phyloP scores from a whole-genome alignment of 768 basidiomycete species.

The Pleurotus tuoliensis region DNA sequence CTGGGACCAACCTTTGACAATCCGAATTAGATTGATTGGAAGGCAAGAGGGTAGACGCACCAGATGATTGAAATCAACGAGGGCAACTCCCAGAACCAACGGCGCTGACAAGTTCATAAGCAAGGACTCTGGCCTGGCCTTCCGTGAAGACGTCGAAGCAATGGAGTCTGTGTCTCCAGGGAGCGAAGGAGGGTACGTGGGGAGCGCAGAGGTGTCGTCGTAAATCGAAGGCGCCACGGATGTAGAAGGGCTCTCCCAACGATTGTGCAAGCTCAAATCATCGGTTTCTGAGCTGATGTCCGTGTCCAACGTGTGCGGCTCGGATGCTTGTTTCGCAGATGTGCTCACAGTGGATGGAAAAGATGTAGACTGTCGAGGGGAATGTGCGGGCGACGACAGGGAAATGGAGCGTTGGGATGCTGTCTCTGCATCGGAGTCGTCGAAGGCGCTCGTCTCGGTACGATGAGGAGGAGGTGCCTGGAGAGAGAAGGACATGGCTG shows the following conservation, averaged over 20 bases:
- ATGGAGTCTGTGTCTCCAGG: conserved; percentile 51
- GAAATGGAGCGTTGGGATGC: conserved; percentile 78
- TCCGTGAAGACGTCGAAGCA: conserved; percentile 55
- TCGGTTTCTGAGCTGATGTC: conserved; percentile 53
- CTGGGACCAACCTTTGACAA: conserved; percentile 79
- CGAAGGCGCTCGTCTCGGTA: conserved; percentile 12
- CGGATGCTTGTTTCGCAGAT: conserved; percentile 38
- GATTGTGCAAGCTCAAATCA: conserved; percentile 47
- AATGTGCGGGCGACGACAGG: conserved; percentile 60
- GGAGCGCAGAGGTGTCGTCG: conserved; percentile 34
- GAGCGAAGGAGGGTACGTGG: conserved; percentile 60
- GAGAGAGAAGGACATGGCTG: conserved; percentile 22
- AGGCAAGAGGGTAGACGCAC: conserved; percentile 37
- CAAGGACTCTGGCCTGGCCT: conserved; percentile 77
- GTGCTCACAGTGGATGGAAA: conserved; percentile 12
- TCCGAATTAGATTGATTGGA: conserved; percentile 11
- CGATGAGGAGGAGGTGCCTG: conserved; percentile 25
- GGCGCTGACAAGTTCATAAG: conserved; percentile 60
- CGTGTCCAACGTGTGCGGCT: conserved; percentile 46
- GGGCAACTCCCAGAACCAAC: conserved; percentile 78
- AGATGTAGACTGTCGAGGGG: conserved; percentile 37
- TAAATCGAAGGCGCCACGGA: conserved; percentile 47
- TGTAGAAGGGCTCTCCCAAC: conserved; percentile 46
- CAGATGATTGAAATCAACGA: conserved; percentile 95
- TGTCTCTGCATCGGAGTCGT: conserved; percentile 65